phyloP scores from a whole-genome alignment of 2,329 filamentous ascomycete species.

The Paramyrothecium sp. region DNA sequence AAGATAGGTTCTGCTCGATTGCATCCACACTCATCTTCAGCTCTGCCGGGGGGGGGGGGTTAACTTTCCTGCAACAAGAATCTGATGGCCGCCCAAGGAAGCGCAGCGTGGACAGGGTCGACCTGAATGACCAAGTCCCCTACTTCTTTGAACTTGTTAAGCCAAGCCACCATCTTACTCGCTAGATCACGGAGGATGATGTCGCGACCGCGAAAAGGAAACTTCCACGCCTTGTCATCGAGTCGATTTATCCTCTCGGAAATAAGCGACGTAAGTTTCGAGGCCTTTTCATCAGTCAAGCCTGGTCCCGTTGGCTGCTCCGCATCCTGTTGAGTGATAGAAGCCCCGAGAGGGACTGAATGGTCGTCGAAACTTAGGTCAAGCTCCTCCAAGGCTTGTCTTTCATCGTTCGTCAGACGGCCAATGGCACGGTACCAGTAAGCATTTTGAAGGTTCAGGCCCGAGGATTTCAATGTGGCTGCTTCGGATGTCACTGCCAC shows the following conservation, averaged over 20 bases:
- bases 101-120: slow-evolving; percentile 4
- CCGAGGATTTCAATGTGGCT: not conserved
- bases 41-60: too few relatives aligned
- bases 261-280: not conserved
- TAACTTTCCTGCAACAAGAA: slow-evolving; percentile 1
- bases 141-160: slow-evolving; percentile 6
- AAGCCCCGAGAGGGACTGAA: not conserved
- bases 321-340: not conserved
- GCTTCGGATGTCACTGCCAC: not conserved
- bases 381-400: not conserved
- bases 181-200: not conserved
- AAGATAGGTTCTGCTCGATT: too few relatives aligned
- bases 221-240: not conserved
- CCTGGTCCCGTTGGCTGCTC: not conserved
- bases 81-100: slow-evolving; percentile 1
- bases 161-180: not conserved
- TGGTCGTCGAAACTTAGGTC: not conserved
- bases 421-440: not conserved
- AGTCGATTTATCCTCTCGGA: not conserved
- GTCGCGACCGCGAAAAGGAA: not conserved
- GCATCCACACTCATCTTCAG: too few relatives aligned
- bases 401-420: not conserved
- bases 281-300: not conserved
- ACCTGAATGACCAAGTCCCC: slow-evolving; percentile 2
- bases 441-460: not conserved